Conservation (phyloP, 2,329 filamentous ascomycete species). For the Colletotrichum liaoningense region DNA sequence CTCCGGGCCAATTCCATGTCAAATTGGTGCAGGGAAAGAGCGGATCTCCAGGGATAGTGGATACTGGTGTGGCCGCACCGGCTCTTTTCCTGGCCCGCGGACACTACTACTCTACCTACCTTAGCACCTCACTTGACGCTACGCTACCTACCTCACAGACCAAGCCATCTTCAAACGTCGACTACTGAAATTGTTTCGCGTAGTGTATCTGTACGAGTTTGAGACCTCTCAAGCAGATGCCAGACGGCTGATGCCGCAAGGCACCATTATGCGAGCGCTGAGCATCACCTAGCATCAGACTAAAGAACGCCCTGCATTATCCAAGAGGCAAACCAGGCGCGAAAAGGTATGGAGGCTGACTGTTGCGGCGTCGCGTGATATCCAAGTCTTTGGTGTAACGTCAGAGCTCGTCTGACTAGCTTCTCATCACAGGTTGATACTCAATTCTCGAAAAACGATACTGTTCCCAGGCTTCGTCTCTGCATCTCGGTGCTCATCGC, state of each 20-base stretch:
- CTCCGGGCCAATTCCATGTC: background rate
- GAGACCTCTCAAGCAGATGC: background rate
- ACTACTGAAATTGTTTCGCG: background rate
- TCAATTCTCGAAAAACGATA: background rate
- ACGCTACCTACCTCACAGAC: background rate
- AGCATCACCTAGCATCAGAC: background rate
- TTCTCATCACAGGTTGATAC: background rate
- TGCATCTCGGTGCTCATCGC: background rate
- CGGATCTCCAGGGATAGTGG: slow-evolving; percentile 11
- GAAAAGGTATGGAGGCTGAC: background rate
- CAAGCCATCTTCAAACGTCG: background rate
- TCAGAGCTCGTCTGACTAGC: background rate
- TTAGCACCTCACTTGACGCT: too few relatives aligned
- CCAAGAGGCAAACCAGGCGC: background rate
- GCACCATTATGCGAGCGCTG: background rate
- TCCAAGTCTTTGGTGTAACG: slow-evolving; percentile 6
- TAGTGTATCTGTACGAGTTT: background rate
- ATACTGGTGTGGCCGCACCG: background rate
- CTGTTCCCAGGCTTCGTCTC: background rate
- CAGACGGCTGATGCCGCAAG: background rate
- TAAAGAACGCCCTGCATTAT: background rate
- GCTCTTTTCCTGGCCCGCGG: background rate
- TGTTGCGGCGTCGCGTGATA: too few relatives aligned
- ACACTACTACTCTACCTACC: background rate
- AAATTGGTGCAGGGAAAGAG: background rate